Evolutionary conservation across 2,329 filamentous ascomycete genomes (phyloP), one percentile per base, ranked within the genome.

Genomic region (Talaromyces sp.): DNA sequence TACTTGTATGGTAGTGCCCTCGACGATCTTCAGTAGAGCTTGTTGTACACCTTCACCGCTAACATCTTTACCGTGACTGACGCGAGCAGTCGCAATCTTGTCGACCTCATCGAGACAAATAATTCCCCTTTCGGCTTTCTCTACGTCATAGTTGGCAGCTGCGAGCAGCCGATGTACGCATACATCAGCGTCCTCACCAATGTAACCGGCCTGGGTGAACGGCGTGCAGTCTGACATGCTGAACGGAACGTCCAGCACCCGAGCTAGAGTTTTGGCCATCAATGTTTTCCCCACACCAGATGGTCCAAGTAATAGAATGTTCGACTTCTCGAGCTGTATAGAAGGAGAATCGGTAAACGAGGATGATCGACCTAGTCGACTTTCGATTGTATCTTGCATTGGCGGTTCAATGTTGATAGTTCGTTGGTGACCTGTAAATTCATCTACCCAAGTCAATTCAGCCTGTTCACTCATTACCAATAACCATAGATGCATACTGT

Each of bases 61-160:
- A 2, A 99, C 95, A 71, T 99, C 95, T 69, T 96, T 90, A 21
- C 93, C 93, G 64, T 96, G 92, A 65, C 86, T 87, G 16, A 93
- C 89, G 73, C 95, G 93, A 28, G 91, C 87, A 40, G 90, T 91
- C 1, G 95, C 93, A 63, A 98, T 93, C 78, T 99, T 99, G 80
- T 99, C 95, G 61, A 99, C 92, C 77, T 99, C 95, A 69, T 99
- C 95, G 21, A 99, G 82, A 62, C 96, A 95, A 54, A 99, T 92
- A 62, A 99, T 98, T 5, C 95, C 95, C 60, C 91, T 86, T 73
- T 99, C 93, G 7, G 92, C 89, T 61, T 89, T 87, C 63, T 87
- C 86, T 31, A 95, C 86, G 68, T 96, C 90, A 75, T 96, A 96
- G 73, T 96, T 93, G 8, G 93, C 88, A 64, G 96, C 92, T 61